Percentiles rank a stretch among this genome's conserved stretches.
Evolutionary conservation across 345 rosid genomes (phyloP).

Genomic region (Noccaea bulbosa): DNA sequence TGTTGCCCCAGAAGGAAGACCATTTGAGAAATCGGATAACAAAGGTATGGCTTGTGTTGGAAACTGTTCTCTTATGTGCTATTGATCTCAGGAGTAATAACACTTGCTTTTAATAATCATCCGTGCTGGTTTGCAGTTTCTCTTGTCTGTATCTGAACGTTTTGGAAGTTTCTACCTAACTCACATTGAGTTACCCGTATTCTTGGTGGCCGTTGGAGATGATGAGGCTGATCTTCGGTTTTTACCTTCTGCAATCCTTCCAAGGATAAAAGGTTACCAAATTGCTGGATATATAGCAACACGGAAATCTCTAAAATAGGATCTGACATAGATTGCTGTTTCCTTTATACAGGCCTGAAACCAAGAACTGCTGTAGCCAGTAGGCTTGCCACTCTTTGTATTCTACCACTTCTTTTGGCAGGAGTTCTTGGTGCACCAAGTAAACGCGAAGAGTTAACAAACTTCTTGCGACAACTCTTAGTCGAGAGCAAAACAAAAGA

Average conservation of each 20-base stretch:
- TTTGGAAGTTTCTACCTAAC: constrained; percentile 80
- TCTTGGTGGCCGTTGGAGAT: constrained; percentile 86
- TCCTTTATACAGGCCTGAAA: constrained; percentile 66
- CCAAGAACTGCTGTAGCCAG: constrained; percentile 79
- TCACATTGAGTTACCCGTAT: constrained; percentile 85
- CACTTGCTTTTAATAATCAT: not conserved
- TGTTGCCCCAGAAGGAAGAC: constrained; percentile 91
- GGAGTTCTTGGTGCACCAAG: constrained; percentile 92
- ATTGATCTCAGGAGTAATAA: not conserved
- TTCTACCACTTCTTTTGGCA: constrained; percentile 86
- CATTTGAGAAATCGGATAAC: constrained; percentile 77
- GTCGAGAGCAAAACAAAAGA: constrained; percentile 63
- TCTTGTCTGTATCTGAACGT: constrained; percentile 69
- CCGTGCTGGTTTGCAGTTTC: constrained; percentile 62
- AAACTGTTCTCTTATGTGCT: constrained; percentile 19
- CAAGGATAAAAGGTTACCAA: constrained; percentile 71
- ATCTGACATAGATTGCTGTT: constrained; percentile 35
- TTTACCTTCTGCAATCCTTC: constrained; percentile 60
- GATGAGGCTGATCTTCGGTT: constrained; percentile 75
- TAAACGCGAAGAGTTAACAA: constrained; percentile 66
- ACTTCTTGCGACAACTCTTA: constrained; percentile 78
- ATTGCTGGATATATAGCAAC: constrained; percentile 11
- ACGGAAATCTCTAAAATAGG: constrained; percentile 13
- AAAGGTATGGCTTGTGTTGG: constrained; percentile 57
- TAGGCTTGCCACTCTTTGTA: constrained; percentile 76